phyloP scores from a whole-genome alignment of 1,139 yeast species.

The Pichia sp. region DNA sequence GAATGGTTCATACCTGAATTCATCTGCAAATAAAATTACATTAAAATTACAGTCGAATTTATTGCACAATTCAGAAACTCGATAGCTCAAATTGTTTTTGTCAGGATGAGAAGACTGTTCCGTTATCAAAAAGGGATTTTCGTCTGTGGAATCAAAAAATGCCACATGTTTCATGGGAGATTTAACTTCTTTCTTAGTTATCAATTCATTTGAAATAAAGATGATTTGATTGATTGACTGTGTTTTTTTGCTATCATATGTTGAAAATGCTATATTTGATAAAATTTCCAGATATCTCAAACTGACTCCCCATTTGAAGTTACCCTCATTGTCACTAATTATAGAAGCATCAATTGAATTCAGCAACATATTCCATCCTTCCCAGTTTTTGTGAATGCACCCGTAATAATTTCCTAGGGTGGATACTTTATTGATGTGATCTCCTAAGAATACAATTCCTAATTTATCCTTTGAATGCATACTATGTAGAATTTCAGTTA shows the following conservation, averaged over 20 bases:
- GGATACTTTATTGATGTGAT: slow-evolving; percentile 29
- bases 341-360: slow-evolving; percentile 27
- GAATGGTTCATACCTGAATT: slow-evolving; percentile 16
- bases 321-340: slow-evolving; percentile 20
- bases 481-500: slow-evolving; percentile 26
- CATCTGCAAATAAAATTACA: slow-evolving; percentile 20
- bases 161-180: neutral
- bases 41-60: slow-evolving; percentile 16
- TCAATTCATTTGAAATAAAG: slow-evolving; percentile 15
- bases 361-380: slow-evolving; percentile 46
- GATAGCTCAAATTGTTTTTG: slow-evolving; percentile 1
- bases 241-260: slow-evolving; percentile 1
- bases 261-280: slow-evolving; percentile 14
- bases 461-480: slow-evolving; percentile 40
- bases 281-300: slow-evolving; percentile 15
- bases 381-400: slow-evolving; percentile 43
- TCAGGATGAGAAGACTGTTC: neutral
- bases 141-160: neutral
- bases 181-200: neutral
- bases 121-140: neutral
- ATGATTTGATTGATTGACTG: slow-evolving; percentile 16
- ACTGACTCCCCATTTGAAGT: slow-evolving; percentile 17
- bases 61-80: slow-evolving; percentile 12
- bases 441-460: slow-evolving; percentile 48
- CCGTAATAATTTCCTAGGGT: slow-evolving; percentile 47